Evolutionary conservation across 352 stramenopile genomes (phyloP).

Genomic region (Aphanomyces cochlioides): DNA sequence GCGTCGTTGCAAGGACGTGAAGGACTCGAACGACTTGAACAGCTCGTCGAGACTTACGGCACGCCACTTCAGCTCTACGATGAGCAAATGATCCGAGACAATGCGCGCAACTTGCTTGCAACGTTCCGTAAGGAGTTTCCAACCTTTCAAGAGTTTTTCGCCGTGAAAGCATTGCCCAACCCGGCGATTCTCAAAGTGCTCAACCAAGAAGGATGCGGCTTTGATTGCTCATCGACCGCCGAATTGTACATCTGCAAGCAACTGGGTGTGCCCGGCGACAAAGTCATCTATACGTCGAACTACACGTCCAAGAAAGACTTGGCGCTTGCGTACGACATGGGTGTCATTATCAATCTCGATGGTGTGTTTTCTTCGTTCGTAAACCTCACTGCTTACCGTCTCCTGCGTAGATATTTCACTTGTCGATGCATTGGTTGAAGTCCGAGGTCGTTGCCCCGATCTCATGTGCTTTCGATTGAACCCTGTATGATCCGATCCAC

Average conservation of each 20-base stretch:
- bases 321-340: constrained; percentile 63
- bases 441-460: constrained; percentile 68
- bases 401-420: constrained; percentile 57
- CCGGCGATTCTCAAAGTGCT: constrained; percentile 83
- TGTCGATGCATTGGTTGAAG: constrained; percentile 65
- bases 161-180: constrained; percentile 88
- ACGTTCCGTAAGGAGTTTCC: constrained; percentile 74
- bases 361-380: constrained; percentile 26
- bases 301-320: constrained; percentile 83
- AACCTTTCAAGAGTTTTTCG: constrained; percentile 85
- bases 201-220: constrained; percentile 75
- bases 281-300: constrained; percentile 89
- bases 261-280: constrained; percentile 65
- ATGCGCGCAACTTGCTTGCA: constrained; percentile 62
- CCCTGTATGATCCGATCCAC: constrained; percentile 36
- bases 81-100: constrained; percentile 76
- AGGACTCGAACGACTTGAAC: constrained; percentile 42
- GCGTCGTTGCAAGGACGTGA: constrained; percentile 9
- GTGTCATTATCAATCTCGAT: constrained; percentile 87
- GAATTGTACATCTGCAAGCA: constrained; percentile 77
- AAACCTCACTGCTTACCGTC: neutral
- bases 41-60: constrained; percentile 66
- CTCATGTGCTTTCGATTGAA: constrained; percentile 88
- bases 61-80: constrained; percentile 88
- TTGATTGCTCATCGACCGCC: constrained; percentile 85